Percentiles rank a stretch among this genome's conserved stretches.
phyloP scores from a whole-genome alignment of 176 grass and related monocot genomes.

The Oryza punctata region DNA sequence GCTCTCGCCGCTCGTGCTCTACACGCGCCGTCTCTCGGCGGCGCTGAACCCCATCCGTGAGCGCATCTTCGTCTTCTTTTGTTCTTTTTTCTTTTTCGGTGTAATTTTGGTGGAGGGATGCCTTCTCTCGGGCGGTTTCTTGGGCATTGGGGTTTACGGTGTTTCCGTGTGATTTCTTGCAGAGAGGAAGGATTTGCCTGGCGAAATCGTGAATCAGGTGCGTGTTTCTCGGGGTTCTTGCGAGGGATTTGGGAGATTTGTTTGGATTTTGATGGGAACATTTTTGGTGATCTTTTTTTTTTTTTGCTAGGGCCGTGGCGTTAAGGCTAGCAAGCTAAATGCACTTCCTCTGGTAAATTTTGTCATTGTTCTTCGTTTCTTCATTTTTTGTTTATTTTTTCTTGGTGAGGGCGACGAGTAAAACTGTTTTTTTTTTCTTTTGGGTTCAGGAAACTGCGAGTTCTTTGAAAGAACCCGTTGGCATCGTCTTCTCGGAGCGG shows the following conservation, averaged over 20 bases:
- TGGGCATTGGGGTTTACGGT: slow-evolving; percentile 3
- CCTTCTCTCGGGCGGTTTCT: not conserved
- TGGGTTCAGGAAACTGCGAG: slow-evolving; percentile 27
- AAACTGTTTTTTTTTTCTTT: not conserved
- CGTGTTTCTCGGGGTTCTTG: not conserved
- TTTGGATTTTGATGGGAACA: slow-evolving; percentile 24
- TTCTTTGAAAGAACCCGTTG: slow-evolving; percentile 40
- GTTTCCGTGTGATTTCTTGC: not conserved
- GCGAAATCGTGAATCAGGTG: slow-evolving; percentile 37
- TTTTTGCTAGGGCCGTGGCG: slow-evolving; percentile 7
- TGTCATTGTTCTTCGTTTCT: not conserved
- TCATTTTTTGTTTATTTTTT: not conserved
- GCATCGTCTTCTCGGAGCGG: slow-evolving; percentile 13
- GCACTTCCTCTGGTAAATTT: slow-evolving; percentile 29
- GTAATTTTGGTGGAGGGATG: slow-evolving; percentile 14
- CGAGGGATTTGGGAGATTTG: not conserved
- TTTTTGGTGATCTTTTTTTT: not conserved
- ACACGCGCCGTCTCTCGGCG: slow-evolving; percentile 26
- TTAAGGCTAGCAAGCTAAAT: slow-evolving; percentile 36
- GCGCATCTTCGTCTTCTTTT: not conserved
- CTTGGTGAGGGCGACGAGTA: not conserved
- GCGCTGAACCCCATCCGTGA: slow-evolving; percentile 31
- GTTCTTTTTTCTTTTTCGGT: not conserved
- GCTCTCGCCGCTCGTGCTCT: slow-evolving; percentile 42
- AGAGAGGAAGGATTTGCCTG: slow-evolving; percentile 25